These are phyloP conservation scores for Dipodascus albidus DNA, from an alignment of 805 yeast species.

Conservation along the genomic window DNA sequence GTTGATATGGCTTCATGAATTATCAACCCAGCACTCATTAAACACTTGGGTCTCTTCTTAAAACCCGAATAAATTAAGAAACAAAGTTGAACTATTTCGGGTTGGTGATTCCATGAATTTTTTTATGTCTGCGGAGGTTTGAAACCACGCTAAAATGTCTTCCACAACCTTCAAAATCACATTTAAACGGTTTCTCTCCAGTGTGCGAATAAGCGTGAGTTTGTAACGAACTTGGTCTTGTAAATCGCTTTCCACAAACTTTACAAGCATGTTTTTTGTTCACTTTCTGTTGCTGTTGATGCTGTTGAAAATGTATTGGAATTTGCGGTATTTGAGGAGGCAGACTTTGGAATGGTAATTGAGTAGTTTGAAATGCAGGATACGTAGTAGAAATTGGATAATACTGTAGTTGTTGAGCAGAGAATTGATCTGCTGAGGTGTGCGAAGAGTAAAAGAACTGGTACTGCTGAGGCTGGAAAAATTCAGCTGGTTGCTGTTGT, in stretches of 20 bases:
- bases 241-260: conserved; percentile 66
- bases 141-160: conserved; percentile 66
- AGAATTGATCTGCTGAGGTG: neutral
- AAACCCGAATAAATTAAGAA: neutral
- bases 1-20: no score
- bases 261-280: conserved; percentile 23
- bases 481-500: neutral
- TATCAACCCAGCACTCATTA: no score
- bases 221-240: conserved; percentile 72
- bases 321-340: neutral
- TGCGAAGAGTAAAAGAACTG: neutral
- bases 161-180: conserved; percentile 60
- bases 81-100: neutral
- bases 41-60: no score
- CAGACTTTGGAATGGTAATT: neutral
- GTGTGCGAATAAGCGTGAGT: conserved; percentile 79
- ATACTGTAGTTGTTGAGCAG: neutral
- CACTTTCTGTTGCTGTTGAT: neutral
- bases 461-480: conserved; percentile 1
- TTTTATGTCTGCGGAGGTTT: conserved; percentile 75
- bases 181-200: conserved; percentile 62
- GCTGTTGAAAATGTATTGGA: neutral
- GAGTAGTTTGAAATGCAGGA: neutral
- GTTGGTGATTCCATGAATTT: conserved; percentile 36
- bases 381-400: neutral